These are phyloP conservation scores for Xylariales sp. DNA, from an alignment of 2,329 filamentous ascomycete species.

Conservation along the genomic window DNA sequence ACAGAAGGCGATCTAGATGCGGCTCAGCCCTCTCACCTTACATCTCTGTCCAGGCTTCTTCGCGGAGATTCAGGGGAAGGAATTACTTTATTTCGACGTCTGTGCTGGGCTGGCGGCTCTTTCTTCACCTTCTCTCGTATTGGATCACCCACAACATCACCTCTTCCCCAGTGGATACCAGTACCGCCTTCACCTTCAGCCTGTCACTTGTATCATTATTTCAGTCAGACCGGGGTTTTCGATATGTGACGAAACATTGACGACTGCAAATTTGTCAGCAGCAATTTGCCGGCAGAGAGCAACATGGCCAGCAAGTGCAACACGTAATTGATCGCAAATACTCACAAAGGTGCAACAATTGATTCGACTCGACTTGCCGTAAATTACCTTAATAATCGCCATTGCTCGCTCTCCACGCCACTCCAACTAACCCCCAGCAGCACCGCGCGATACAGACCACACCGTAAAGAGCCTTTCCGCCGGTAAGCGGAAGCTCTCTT, in stretches of 20 bases:
- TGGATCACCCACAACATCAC: slow-evolving; percentile 21
- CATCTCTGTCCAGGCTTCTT: background rate
- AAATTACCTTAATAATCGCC: slow-evolving; percentile 21
- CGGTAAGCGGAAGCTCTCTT: background rate
- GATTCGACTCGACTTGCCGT: slow-evolving; percentile 30
- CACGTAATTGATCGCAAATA: slow-evolving; percentile 35
- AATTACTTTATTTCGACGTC: background rate
- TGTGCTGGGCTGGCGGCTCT: slow-evolving; percentile 1
- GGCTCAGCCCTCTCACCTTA: background rate
- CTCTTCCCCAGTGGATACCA: slow-evolving; percentile 26
- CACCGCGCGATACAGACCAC: slow-evolving; percentile 16
- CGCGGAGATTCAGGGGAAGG: background rate
- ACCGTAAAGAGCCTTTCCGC: slow-evolving; percentile 16
- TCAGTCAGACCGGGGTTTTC: slow-evolving; percentile 27
- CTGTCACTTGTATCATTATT: slow-evolving; percentile 33
- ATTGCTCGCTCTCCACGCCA: slow-evolving; percentile 16
- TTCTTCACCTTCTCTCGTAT: slow-evolving; percentile 11
- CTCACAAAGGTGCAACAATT: slow-evolving; percentile 30
- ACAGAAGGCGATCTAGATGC: background rate
- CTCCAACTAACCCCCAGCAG: slow-evolving; percentile 21
- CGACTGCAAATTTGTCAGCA: slow-evolving; percentile 26
- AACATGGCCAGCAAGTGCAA: slow-evolving; percentile 32
- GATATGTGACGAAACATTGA: slow-evolving; percentile 28
- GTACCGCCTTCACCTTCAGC: slow-evolving; percentile 23
- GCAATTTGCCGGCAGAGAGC: slow-evolving; percentile 27